phyloP scores from a whole-genome alignment of 257 asterid species.

The Solanum sejunctum region DNA sequence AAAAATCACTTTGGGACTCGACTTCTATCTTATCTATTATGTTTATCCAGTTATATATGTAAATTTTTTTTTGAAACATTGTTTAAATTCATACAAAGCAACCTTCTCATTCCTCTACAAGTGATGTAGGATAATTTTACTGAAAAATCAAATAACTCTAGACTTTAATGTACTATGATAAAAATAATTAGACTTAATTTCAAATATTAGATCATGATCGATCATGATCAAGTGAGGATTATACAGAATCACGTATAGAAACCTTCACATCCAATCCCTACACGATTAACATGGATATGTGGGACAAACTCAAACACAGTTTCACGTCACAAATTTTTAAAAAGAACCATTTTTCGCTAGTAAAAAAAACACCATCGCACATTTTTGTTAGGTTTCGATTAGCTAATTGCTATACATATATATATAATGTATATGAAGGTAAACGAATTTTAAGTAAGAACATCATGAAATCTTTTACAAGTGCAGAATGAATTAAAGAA shows the following conservation, averaged over 20 bases:
- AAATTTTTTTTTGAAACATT: background rate
- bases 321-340: background rate
- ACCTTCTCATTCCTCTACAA: background rate
- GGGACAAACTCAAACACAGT: background rate
- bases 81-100: background rate
- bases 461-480: background rate
- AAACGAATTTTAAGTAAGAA: too few species aligned
- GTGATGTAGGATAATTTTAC: background rate
- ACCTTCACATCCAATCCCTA: background rate
- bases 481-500: background rate
- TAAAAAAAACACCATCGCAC: background rate
- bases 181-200: background rate
- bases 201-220: background rate
- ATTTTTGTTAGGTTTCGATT: background rate
- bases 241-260: background rate
- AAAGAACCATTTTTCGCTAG: background rate
- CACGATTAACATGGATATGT: background rate
- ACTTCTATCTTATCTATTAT: background rate
- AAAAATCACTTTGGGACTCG: too few species aligned
- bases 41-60: background rate
- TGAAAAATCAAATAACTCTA: background rate
- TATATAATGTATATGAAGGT: too few species aligned
- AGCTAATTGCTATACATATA: background rate
- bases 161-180: background rate
- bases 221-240: background rate